These are phyloP conservation scores for Phaeodactylum tricornutum DNA, from an alignment of 108 stramenopile genomes.

Conservation along the genomic window DNA sequence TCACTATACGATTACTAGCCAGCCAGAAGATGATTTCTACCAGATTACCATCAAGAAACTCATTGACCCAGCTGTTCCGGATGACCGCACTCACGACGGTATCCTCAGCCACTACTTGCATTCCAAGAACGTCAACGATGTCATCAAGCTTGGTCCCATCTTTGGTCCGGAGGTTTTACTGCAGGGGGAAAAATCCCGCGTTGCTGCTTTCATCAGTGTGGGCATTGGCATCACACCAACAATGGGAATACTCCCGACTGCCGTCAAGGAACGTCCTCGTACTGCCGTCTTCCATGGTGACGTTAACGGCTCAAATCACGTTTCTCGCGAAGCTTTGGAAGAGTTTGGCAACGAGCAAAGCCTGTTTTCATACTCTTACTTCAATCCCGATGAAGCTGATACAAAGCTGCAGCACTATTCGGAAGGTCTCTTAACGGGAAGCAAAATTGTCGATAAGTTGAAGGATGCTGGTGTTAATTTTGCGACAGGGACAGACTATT, in stretches of 20 bases:
- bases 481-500: too few species aligned
- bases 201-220: constrained; percentile 1
- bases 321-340: too few species aligned
- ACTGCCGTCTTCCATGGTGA: background rate
- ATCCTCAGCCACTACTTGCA: background rate
- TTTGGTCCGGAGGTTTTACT: constrained; percentile 4
- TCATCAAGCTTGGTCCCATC: background rate
- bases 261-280: background rate
- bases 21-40: constrained; percentile 2
- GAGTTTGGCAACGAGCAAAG: too few species aligned
- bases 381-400: too few species aligned
- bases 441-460: too few species aligned
- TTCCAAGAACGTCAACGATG: constrained; percentile 2
- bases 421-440: too few species aligned
- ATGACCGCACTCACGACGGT: background rate
- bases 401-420: too few species aligned
- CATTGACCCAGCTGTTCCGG: background rate
- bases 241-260: background rate
- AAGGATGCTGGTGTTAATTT: too few species aligned
- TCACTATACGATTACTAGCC: background rate
- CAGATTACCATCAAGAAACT: constrained; percentile 10
- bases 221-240: constrained; percentile 13
- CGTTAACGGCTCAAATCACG: too few species aligned
- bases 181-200: background rate
- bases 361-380: too few species aligned